Evolutionary conservation across 345 rosid species (phyloP), one percentile per base, ranked within the genome.

Genomic region (Brassica nigra): DNA sequence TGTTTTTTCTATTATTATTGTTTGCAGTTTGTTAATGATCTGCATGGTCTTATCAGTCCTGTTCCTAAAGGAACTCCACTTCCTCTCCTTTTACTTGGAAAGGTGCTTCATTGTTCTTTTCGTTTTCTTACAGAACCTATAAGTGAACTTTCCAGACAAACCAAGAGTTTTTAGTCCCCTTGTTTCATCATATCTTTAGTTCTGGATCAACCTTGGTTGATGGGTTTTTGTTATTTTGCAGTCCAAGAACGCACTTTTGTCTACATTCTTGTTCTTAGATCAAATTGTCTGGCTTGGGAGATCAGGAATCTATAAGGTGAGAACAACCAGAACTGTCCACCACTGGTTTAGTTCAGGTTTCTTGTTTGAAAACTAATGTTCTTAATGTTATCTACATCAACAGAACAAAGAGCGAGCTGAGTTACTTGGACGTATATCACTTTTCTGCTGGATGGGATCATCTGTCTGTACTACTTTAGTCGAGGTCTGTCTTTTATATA

Each of bases 201-300:
- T 52, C 0, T 67, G 79, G 11, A 58, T 44, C 37, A 10, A 62
- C 83, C 23, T 73, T 77, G 76, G 20, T 83, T 80, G 66, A 34
- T 28, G 55, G 28, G 52, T 5, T 36, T 54, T 66, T 71, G 54
- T 47, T 65, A 3, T 47, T 33, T 62, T 62, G 57, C 97, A 96
- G 99, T 93, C 98, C 10, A 96, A 93, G 82, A 93, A 96, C 83
- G 99, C 98, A 0, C 78, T 93, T 31, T 58, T 93, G 80, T 93
- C 99, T 9, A 90, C 97, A 66, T 96, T 93, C 95, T 85, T 96
- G 80, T 96, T 96, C 73, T 91, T 96, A 55, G 98, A 96, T 90
- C 99, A 96, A 96, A 72, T 93, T 49, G 95, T 92, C 75, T 93
- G 99, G 98, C 98, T 96, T 68, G 88, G 98, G 55, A 88, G 98